Conservation (phyloP, 306 rosid species). For the Cyamopsis tetragonoloba region DNA sequence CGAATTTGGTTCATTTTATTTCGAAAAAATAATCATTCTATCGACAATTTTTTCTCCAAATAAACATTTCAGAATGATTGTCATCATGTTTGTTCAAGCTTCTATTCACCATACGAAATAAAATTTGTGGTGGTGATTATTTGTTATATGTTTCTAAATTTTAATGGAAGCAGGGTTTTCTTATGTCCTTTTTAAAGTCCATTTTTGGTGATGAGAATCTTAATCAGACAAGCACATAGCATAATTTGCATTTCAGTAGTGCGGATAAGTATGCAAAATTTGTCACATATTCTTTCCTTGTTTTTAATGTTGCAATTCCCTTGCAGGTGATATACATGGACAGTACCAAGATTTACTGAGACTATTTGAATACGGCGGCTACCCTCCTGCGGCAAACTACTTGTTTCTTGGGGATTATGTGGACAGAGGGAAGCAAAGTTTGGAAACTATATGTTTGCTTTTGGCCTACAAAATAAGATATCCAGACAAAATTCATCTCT, state of each 20-base stretch:
- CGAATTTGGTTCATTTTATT: too few relatives aligned
- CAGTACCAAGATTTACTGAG: slow-evolving; percentile 73
- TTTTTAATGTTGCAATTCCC: slow-evolving; percentile 29
- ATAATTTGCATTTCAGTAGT: neutral
- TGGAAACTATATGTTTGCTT: slow-evolving; percentile 86
- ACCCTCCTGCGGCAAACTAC: slow-evolving; percentile 73
- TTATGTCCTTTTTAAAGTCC: too few relatives aligned
- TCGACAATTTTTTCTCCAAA: too few relatives aligned
- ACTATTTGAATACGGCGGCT: slow-evolving; percentile 71
- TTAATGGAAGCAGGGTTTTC: too few relatives aligned
- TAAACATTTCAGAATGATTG: too few relatives aligned
- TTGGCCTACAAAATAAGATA: slow-evolving; percentile 74
- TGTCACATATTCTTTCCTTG: slow-evolving; percentile 3
- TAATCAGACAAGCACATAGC: too few relatives aligned
- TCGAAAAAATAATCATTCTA: too few relatives aligned
- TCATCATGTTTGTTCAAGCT: too few relatives aligned
- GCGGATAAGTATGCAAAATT: neutral
- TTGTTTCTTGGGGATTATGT: slow-evolving; percentile 86
- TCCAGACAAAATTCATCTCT: slow-evolving; percentile 57
- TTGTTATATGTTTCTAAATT: too few relatives aligned
- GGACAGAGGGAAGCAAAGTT: slow-evolving; percentile 86
- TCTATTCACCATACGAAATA: too few relatives aligned
- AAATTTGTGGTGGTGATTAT: too few relatives aligned
- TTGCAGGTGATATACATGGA: slow-evolving; percentile 87
- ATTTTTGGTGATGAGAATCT: too few relatives aligned